phyloP scores from a whole-genome alignment of 768 basidiomycete genomes.

The Podaxis carcinomalis region DNA sequence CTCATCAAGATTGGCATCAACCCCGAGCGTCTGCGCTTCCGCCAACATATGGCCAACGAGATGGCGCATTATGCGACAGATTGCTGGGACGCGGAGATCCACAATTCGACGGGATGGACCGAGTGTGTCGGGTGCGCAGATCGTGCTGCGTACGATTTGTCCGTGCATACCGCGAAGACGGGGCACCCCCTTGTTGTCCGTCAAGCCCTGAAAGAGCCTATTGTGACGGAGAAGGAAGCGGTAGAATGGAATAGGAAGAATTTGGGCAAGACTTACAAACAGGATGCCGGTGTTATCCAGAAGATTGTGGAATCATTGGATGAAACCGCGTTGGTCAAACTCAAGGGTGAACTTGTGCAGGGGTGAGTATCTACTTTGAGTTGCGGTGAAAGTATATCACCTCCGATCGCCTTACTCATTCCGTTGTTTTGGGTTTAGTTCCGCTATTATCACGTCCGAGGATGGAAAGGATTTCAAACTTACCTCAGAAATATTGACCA shows the following conservation, averaged over 20 bases:
- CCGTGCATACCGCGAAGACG: slow-evolving; percentile 82
- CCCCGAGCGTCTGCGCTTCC: slow-evolving; percentile 78
- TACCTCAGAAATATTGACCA: slow-evolving; percentile 67
- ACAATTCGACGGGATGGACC: slow-evolving; percentile 88
- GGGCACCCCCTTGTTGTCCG: slow-evolving; percentile 83
- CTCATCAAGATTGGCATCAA: slow-evolving; percentile 88
- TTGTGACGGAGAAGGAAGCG: slow-evolving; percentile 75
- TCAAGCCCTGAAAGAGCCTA: slow-evolving; percentile 80
- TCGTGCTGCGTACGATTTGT: slow-evolving; percentile 93
- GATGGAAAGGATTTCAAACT: slow-evolving; percentile 69
- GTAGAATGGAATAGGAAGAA: slow-evolving; percentile 83
- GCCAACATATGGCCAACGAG: slow-evolving; percentile 98
- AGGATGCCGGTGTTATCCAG: slow-evolving; percentile 67
- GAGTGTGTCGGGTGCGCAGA: slow-evolving; percentile 99
- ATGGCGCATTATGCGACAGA: slow-evolving; percentile 99
- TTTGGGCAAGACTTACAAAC: slow-evolving; percentile 86
- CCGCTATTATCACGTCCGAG: slow-evolving; percentile 48
- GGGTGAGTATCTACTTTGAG: slow-evolving; percentile 46
- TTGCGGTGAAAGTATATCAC: not conserved
- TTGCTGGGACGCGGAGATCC: slow-evolving; percentile 99
- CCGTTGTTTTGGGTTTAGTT: slow-evolving; percentile 28
- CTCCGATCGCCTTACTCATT: slow-evolving; percentile 10
- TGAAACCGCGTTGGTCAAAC: slow-evolving; percentile 55
- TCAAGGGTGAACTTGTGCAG: slow-evolving; percentile 69
- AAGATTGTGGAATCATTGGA: slow-evolving; percentile 62